Conservation (phyloP, 305 asterid genomes). For the Solanum hybrid region DNA sequence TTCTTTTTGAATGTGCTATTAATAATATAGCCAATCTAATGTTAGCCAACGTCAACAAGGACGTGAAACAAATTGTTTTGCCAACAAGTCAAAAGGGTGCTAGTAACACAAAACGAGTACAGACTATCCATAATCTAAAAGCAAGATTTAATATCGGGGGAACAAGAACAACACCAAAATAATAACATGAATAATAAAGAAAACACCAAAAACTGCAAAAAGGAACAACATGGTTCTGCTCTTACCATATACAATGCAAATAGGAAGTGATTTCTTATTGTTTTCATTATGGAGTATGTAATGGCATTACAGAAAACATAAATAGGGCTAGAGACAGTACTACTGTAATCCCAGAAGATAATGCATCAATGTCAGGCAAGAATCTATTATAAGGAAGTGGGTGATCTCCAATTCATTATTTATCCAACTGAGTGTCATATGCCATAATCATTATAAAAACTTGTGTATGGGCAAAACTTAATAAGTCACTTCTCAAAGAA, state of each 20-base stretch:
- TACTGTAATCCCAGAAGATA: background rate
- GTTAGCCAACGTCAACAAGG: background rate
- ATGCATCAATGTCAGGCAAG: background rate
- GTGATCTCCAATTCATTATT: background rate
- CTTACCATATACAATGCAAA: background rate
- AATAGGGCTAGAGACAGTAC: background rate
- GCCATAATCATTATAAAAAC: background rate
- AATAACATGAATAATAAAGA: background rate
- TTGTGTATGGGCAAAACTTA: background rate
- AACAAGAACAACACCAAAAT: background rate
- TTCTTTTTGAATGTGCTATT: conserved; percentile 55
- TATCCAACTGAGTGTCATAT: background rate
- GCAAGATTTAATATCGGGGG: background rate
- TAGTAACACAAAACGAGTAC: background rate
- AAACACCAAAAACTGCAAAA: background rate
- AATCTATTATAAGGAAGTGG: background rate
- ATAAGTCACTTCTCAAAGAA: background rate
- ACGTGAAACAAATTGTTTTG: background rate
- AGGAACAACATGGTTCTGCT: background rate
- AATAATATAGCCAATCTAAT: background rate
- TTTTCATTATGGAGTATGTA: background rate
- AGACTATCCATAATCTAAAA: background rate
- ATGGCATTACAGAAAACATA: background rate
- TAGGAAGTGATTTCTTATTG: background rate
- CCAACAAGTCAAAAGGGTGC: background rate